Evolutionary conservation across 208 protist species (phyloP), one percentile per base, ranked within the genome.

Genomic region (Trypanosoma cruzi): DNA sequence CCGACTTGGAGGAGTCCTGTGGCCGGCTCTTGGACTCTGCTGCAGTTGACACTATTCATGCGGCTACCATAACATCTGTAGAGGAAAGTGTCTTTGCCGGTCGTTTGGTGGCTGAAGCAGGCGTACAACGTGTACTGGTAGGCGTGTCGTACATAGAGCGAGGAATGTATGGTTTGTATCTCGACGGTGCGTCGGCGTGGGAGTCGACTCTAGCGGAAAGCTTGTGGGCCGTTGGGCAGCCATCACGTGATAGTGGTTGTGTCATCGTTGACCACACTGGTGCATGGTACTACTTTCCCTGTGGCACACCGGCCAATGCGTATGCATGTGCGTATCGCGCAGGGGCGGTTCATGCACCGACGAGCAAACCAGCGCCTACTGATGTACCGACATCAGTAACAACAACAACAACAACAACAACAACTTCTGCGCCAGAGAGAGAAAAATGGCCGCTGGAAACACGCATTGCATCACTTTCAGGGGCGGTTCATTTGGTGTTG

Each of bases 401-500:
- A 48, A 48, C 26, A 22, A 49, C 44, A 49, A 49, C 44, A 31
- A n/a, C 44, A 29, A 46, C 49, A n/a, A 20, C 68, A 6, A 16
- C 34, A 3, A 22, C 5, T 22, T n/a, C n/a, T n/a, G n/a, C n/a
- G n/a, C n/a, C n/a, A n/a, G n/a, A n/a, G n/a, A 73, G 32, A 48
- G 49, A 54, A 24, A 22, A 4, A 11, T 26, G 28, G 55, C 62
- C 71, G 18, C 74, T 57, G 61, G 76, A n/a, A 8, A 66, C 84
- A 73, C 80, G 83, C 37, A 70, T 88, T 31, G 59, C 71, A 10
- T 68, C 82, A 26, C 79, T 94, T 24, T 66, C 74, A 4, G 84
- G 79, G 13, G 81, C 79, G 0, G 65, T 75, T 34, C 88, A 92
- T 46, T 62, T 94, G 26, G 81, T 91, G n/a, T 85, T 92, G 32